These are phyloP conservation scores for Pseudozyma pruni DNA, from an alignment of 1,284 basidiomycete species.

Conservation along the genomic window DNA sequence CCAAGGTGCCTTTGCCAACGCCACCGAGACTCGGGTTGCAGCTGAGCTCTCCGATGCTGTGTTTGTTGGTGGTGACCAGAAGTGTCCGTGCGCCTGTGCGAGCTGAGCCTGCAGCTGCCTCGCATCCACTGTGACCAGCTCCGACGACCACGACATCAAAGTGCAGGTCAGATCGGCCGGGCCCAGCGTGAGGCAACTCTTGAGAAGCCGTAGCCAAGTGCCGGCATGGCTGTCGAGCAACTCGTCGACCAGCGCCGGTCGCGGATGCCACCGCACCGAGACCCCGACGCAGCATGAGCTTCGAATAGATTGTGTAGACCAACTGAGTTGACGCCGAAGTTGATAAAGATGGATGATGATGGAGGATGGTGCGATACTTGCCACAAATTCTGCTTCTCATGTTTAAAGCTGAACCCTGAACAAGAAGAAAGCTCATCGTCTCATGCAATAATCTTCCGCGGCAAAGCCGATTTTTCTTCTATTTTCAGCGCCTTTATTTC, in stretches of 20 bases:
- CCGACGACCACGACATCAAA: slow-evolving; percentile 82
- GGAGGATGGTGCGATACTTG: not conserved
- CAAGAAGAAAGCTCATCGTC: no score
- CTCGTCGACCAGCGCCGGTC: not conserved
- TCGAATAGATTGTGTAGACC: not conserved
- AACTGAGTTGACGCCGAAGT: no score
- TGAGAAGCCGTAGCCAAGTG: slow-evolving; percentile 15
- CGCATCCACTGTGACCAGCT: slow-evolving; percentile 90
- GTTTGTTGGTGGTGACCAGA: slow-evolving; percentile 80
- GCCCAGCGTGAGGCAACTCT: slow-evolving; percentile 8
- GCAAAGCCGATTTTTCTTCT: no score
- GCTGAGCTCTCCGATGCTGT: slow-evolving; percentile 85
- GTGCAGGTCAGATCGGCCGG: slow-evolving; percentile 25
- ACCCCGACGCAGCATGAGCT: slow-evolving; percentile 3
- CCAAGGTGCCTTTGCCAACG: slow-evolving; percentile 87
- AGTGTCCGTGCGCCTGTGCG: slow-evolving; percentile 82
- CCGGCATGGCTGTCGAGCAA: not conserved
- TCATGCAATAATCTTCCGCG: no score
- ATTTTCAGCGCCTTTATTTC: no score
- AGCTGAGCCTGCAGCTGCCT: slow-evolving; percentile 86
- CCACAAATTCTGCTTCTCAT: not conserved
- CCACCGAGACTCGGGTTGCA: slow-evolving; percentile 78
- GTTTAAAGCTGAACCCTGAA: not conserved
- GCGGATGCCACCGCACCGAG: not conserved
- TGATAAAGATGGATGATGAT: not conserved